Conservation (phyloP, 805 yeast genomes). For the Wickerhamiella kazuoi region DNA sequence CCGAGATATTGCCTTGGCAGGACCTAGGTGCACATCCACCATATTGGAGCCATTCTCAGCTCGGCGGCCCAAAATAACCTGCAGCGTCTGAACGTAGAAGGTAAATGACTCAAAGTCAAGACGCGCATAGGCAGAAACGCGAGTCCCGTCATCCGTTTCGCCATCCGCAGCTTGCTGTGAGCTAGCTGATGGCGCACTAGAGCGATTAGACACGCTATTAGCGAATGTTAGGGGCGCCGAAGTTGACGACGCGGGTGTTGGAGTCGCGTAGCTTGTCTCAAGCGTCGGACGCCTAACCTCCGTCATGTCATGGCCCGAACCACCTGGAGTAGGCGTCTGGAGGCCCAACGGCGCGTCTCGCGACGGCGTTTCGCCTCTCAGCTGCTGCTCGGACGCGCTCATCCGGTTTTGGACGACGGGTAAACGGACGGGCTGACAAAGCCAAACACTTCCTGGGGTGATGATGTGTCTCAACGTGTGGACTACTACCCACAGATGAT, state of each 20-base stretch:
- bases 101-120: conserved; percentile 85
- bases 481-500: too few relatives aligned
- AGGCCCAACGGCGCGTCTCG: not conserved
- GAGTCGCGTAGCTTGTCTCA: not conserved
- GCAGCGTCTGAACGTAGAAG: conserved; percentile 90
- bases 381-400: conserved; percentile 1
- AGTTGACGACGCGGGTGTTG: not conserved
- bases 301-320: not conserved
- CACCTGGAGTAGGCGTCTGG: not conserved
- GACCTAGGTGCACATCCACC: conserved; percentile 69
- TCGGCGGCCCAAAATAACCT: conserved; percentile 80
- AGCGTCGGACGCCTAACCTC: not conserved
- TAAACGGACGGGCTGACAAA: not conserved
- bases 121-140: conserved; percentile 29
- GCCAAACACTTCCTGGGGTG: not conserved
- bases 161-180: not conserved
- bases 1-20: conserved; percentile 82
- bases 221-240: conserved; percentile 5
- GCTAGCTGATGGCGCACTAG: not conserved
- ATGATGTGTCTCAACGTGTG: not conserved
- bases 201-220: not conserved
- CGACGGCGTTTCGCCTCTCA: not conserved
- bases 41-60: conserved; percentile 47
- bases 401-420: not conserved
- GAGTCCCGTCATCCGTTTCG: conserved; percentile 13